Percentiles rank a stretch among this genome's conserved stretches.
Conservation (phyloP, 2,329 filamentous ascomycete genomes). For the Trichoderma aggressivum region DNA sequence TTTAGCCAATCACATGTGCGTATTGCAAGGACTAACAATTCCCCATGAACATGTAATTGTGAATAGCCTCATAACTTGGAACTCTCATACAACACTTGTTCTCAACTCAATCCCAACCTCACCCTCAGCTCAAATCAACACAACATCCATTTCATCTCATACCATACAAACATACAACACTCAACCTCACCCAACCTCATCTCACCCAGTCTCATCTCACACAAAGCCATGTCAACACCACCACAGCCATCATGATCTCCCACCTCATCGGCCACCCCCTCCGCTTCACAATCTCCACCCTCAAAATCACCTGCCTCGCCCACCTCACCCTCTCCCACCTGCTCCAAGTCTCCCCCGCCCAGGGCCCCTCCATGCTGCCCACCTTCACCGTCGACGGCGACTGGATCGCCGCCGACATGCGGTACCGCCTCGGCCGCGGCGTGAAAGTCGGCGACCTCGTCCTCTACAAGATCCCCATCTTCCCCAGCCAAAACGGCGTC, state of each 20-base stretch:
- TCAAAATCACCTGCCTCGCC: slow-evolving; percentile 41
- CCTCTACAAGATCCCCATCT: slow-evolving; percentile 70
- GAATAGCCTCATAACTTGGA: background rate
- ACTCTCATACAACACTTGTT: background rate
- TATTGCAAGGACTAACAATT: background rate
- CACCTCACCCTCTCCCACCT: slow-evolving; percentile 55
- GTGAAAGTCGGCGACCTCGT: slow-evolving; percentile 79
- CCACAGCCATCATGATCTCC: slow-evolving; percentile 25
- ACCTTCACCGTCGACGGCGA: slow-evolving; percentile 69
- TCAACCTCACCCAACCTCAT: background rate
- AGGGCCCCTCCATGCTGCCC: slow-evolving; percentile 85
- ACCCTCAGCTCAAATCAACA: background rate
- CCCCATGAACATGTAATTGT: background rate
- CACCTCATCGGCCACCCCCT: slow-evolving; percentile 41
- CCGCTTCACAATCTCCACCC: slow-evolving; percentile 34
- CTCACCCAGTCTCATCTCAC: background rate
- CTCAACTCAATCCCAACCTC: background rate
- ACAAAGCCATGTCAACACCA: background rate
- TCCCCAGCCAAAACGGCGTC: slow-evolving; percentile 57
- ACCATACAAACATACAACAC: background rate
- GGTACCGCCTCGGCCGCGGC: slow-evolving; percentile 64
- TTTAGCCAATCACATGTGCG: background rate
- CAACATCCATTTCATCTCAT: background rate
- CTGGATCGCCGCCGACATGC: slow-evolving; percentile 64
- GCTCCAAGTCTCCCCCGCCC: slow-evolving; percentile 56